phyloP scores from a whole-genome alignment of 2,329 filamentous ascomycete species.

The Colletotrichum siamense region DNA sequence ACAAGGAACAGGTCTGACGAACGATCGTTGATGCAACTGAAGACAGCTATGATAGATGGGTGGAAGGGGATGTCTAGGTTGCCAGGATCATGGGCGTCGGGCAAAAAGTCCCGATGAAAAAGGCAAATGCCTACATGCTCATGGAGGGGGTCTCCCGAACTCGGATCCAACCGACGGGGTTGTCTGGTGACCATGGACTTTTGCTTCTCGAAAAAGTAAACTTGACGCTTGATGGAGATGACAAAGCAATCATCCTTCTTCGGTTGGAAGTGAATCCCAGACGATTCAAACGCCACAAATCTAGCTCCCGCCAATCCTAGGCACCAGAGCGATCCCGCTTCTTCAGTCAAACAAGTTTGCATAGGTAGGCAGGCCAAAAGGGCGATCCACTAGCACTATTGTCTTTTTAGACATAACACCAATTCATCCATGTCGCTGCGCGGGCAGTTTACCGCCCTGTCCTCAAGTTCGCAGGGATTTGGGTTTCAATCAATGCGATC shows the following conservation, averaged over 20 bases:
- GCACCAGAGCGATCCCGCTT: rapidly evolving
- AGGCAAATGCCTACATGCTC: neutral
- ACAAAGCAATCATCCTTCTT: neutral
- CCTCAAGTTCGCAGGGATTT: no score
- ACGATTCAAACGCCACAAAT: neutral
- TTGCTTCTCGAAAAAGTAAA: neutral
- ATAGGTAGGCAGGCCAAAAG: neutral
- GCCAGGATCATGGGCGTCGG: neutral
- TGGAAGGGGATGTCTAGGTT: neutral
- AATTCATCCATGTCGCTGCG: neutral
- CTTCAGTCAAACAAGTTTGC: neutral
- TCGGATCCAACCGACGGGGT: neutral
- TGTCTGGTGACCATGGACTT: neutral
- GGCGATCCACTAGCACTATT: neutral
- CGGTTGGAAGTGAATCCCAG: neutral
- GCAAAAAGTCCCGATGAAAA: neutral
- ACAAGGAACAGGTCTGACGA: neutral
- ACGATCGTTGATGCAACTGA: neutral
- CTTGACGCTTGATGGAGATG: neutral
- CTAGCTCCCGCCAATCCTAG: neutral
- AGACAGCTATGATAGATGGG: neutral
- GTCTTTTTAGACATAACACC: neutral
- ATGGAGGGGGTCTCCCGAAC: neutral
- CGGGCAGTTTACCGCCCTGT: no score
- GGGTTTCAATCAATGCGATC: no score